Evolutionary conservation across 176 grass and related monocot species (phyloP), one percentile per base, ranked within the genome.

Genomic region (Oryza coarctata): DNA sequence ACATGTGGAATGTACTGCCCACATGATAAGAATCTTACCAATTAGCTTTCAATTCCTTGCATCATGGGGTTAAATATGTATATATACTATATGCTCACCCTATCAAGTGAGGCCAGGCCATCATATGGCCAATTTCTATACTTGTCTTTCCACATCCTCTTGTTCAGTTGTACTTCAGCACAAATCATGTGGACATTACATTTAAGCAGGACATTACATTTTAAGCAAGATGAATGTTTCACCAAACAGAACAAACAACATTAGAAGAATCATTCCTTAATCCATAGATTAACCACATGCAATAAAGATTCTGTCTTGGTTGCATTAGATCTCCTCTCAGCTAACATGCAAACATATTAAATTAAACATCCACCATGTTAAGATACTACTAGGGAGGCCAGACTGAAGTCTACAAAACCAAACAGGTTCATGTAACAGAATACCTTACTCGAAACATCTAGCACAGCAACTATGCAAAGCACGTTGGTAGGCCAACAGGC

Each of bases 361-460:
- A 85, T 38, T 62, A 49, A 68, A 80, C n/a, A 31, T 68, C 26
- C 73, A 81, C 55, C 65, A 82, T 44, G 49, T 75, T 75, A 20
- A 61, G 74, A 38, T 85, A 61, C 28, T 73, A 60, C 17, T 30
- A 33, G 35, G n/a, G 44, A 82, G 67, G 66, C 79, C 50, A 85
- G 35, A 66, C 44, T 58, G 35, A 85, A 82, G 66, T 77, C 65
- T 77, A 70, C 34, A 85, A 57, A 77, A 67, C 55, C 57, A 86
- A 76, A 73, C 66, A 78, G 73, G 67, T 69, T 78, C 36, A 82
- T 73, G 88, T 73, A 82, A 82, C 73, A 66, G 7, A 81, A 44
- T 64, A 82, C 61, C 68, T 88, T 77, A 77, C 33, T 76, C 20
- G 40, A 71, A 87, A 87, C 74, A 71, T 71, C 80, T 87, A 77